phyloP scores from a whole-genome alignment of 2,329 filamentous ascomycete species.

The Fusarium sp. region DNA sequence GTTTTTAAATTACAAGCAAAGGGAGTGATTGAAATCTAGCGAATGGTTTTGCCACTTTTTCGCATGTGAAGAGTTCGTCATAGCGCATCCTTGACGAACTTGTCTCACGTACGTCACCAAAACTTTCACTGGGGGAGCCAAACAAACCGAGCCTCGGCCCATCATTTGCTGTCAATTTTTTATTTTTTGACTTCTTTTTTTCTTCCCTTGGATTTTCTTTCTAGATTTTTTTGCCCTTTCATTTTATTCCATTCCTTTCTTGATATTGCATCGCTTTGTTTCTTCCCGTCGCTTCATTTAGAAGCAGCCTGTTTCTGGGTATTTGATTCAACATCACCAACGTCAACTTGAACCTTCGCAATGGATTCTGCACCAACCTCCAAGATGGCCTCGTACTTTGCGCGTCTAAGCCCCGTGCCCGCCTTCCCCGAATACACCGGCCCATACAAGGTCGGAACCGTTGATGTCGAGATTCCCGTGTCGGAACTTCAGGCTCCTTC shows the following conservation, averaged over 20 bases:
- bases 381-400: conserved; percentile 62
- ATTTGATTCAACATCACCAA: conserved; percentile 7
- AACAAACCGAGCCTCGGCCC: conserved; percentile 5
- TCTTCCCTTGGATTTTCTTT: neutral
- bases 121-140: conserved; percentile 10
- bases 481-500: conserved; percentile 68
- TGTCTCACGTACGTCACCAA: conserved; percentile 35
- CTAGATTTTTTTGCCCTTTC: neutral
- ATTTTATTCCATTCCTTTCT: neutral
- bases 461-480: conserved; percentile 84
- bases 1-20: neutral
- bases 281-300: neutral
- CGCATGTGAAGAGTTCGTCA: conserved; percentile 37
- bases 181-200: neutral
- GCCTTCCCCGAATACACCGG: conserved; percentile 81
- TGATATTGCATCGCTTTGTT: neutral
- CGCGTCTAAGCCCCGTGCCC: conserved; percentile 75
- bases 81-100: conserved; percentile 3
- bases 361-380: conserved; percentile 45
- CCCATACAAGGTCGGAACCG: conserved; percentile 75
- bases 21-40: neutral
- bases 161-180: neutral
- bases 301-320: neutral
- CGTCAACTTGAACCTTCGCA: neutral
- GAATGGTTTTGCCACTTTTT: conserved; percentile 20